phyloP scores from a whole-genome alignment of 2,329 filamentous ascomycete genomes.

The Calonectria pauciramosa region DNA sequence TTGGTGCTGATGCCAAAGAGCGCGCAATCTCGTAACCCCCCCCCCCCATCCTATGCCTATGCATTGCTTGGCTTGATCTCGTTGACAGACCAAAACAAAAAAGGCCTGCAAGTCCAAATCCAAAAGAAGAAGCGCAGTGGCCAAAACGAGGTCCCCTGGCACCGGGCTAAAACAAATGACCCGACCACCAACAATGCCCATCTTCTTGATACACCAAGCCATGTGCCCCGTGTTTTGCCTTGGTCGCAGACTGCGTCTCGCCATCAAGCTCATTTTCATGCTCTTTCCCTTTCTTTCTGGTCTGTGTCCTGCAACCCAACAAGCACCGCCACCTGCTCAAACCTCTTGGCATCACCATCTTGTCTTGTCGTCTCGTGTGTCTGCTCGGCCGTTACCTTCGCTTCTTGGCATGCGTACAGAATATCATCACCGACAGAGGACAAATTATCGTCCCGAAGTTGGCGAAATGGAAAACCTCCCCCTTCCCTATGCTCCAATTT shows the following conservation, averaged over 20 bases:
- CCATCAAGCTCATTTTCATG: slow-evolving; percentile 23
- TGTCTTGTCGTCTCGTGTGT: neutral
- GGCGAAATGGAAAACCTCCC: neutral
- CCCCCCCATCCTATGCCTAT: neutral
- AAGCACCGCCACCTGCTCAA: neutral
- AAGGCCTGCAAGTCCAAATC: neutral
- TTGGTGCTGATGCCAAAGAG: neutral
- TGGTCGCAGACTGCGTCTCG: slow-evolving; percentile 14
- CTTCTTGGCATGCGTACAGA: neutral
- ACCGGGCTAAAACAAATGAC: slow-evolving; percentile 7
- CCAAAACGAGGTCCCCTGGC: neutral
- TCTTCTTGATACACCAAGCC: slow-evolving; percentile 1
- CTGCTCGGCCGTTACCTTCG: neutral
- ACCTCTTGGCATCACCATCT: neutral
- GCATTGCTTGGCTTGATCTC: neutral
- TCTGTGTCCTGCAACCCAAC: neutral
- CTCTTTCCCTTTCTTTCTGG: neutral
- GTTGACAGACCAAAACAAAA: neutral
- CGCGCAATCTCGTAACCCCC: neutral
- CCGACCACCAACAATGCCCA: neutral
- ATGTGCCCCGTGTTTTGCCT: slow-evolving; percentile 27
- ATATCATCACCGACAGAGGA: neutral
- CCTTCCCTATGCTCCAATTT: neutral
- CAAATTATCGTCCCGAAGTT: neutral
- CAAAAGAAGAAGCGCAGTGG: neutral